Percentiles rank a stretch among this genome's conserved stretches.
Conservation (phyloP, 2,329 filamentous ascomycete genomes). For the Massarina eburnea region DNA sequence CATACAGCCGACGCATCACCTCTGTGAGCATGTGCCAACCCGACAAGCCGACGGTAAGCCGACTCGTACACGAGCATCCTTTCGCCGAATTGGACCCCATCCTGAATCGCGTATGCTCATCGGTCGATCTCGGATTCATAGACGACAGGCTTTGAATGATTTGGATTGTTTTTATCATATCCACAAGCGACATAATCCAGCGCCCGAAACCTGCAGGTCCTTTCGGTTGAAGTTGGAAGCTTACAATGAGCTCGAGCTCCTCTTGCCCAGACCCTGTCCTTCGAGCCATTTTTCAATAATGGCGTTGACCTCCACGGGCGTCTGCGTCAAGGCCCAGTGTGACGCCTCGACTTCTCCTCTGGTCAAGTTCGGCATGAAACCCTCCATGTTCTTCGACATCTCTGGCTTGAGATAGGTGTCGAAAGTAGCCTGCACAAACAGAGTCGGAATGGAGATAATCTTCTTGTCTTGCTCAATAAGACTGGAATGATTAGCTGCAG, state of each 20-base stretch:
- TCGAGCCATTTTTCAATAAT: conserved; percentile 69
- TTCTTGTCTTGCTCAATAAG: conserved; percentile 28
- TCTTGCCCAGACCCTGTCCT: conserved; percentile 52
- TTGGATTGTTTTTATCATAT: conserved; percentile 5
- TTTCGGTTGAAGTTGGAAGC: conserved; percentile 2
- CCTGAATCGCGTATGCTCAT: conserved; percentile 4
- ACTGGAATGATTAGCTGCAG: conserved; percentile 14
- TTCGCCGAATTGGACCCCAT: neutral
- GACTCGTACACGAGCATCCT: conserved; percentile 1
- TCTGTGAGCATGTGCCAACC: conserved; percentile 9
- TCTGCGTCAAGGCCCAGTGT: conserved; percentile 85
- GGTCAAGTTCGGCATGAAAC: conserved; percentile 65
- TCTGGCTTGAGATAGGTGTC: conserved; percentile 73
- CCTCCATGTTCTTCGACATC: conserved; percentile 73
- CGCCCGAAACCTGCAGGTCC: no score
- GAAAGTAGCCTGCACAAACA: conserved; percentile 72
- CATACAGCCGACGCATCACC: neutral
- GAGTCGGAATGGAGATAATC: conserved; percentile 52
- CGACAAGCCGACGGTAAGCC: conserved; percentile 10
- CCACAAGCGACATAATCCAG: neutral
- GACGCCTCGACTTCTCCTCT: conserved; percentile 66
- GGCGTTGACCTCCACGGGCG: conserved; percentile 68
- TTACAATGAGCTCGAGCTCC: conserved; percentile 47
- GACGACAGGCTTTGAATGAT: neutral
- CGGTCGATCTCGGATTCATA: conserved; percentile 16